Conservation (phyloP, 306 rosid genomes). For the Adenanthera pavonina region DNA sequence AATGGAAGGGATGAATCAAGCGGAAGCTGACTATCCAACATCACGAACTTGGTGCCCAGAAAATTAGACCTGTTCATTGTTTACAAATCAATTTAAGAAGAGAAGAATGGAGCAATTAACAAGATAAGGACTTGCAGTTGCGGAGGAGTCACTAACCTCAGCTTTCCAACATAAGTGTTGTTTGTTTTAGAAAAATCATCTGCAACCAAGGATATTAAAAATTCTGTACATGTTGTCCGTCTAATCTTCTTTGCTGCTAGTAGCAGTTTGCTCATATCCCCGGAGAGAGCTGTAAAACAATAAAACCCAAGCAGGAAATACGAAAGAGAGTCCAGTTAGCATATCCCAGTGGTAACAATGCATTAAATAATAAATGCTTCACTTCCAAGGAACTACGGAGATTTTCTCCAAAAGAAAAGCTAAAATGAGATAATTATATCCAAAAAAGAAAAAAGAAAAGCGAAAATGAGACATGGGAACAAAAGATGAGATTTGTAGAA, state of each 20-base stretch:
- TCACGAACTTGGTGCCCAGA: constrained; percentile 83
- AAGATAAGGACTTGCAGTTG: constrained; percentile 10
- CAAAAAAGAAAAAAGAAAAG: too few species aligned
- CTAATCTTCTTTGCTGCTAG: constrained; percentile 81
- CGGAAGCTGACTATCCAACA: constrained; percentile 67
- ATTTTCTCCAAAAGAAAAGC: not conserved
- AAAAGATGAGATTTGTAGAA: not conserved
- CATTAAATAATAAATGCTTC: not conserved
- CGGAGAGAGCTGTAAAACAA: constrained; percentile 69
- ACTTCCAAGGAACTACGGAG: constrained; percentile 21
- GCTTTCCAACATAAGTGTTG: constrained; percentile 72
- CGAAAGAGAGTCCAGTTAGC: constrained; percentile 22
- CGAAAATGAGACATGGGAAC: not conserved
- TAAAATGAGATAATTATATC: too few species aligned
- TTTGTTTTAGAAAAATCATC: constrained; percentile 77
- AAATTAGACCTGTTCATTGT: constrained; percentile 80
- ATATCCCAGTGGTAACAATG: not conserved
- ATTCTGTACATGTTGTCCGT: constrained; percentile 78
- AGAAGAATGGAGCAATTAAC: constrained; percentile 23
- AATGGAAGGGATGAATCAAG: constrained; percentile 52
- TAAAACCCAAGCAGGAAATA: constrained; percentile 20
- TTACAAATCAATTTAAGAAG: constrained; percentile 31
- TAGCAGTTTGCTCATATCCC: constrained; percentile 78
- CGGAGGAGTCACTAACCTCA: constrained; percentile 57
- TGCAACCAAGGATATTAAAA: constrained; percentile 69